Percentiles rank a stretch among this genome's conserved stretches.
Conservation (phyloP, 2,329 filamentous ascomycete species). For the Macrophomina phaseolina region DNA sequence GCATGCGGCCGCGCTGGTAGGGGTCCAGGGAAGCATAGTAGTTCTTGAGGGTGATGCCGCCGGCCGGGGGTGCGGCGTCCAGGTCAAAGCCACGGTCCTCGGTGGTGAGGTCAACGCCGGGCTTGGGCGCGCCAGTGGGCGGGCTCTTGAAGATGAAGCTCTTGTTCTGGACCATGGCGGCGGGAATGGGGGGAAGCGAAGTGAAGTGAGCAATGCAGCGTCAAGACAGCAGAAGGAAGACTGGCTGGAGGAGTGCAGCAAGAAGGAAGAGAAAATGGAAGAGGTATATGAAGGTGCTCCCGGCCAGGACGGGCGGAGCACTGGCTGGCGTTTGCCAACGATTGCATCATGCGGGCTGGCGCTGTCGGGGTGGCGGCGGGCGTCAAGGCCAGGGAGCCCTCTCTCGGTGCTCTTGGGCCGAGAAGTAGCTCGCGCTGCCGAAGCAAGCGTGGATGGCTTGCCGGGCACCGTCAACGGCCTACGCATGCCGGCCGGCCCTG, state of each 20-base stretch:
- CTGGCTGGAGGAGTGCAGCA: too few relatives aligned
- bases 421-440: slow-evolving; percentile 5
- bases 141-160: slow-evolving; percentile 74
- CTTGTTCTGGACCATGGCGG: slow-evolving; percentile 70
- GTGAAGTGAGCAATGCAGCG: neutral
- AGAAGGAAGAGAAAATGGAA: neutral
- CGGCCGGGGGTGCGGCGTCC: slow-evolving; percentile 61
- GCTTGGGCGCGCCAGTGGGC: slow-evolving; percentile 69
- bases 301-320: neutral
- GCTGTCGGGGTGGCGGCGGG: slow-evolving; percentile 8
- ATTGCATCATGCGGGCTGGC: slow-evolving; percentile 17
- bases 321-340: neutral
- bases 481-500: neutral
- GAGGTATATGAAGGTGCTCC: neutral
- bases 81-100: slow-evolving; percentile 74
- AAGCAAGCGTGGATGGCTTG: neutral
- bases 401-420: neutral
- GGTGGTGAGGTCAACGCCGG: slow-evolving; percentile 72
- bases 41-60: slow-evolving; percentile 72
- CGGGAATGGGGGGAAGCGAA: neutral
- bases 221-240: too few relatives aligned
- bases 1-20: slow-evolving; percentile 83
- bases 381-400: neutral
- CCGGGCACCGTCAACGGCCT: neutral
- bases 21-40: slow-evolving; percentile 81